phyloP scores from a whole-genome alignment of 352 stramenopile species.

The Phytophthora foliorum region DNA sequence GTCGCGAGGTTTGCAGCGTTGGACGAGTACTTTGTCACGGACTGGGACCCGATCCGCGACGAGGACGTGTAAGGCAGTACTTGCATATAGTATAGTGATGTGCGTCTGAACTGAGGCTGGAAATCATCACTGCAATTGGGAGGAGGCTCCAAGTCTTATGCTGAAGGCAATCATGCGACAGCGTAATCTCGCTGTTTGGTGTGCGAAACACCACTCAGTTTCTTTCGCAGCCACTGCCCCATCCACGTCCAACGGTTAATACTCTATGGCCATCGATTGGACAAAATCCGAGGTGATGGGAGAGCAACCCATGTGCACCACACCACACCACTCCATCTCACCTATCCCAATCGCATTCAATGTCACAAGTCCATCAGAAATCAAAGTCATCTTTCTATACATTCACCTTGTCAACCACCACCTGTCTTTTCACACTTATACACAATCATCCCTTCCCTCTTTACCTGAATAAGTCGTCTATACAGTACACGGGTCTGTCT shows the following conservation, averaged over 20 bases:
- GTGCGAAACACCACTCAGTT: constrained; percentile 19
- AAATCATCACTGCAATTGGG: not conserved
- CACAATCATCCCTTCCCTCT: too few species aligned
- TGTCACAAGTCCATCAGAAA: not conserved
- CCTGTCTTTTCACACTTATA: too few species aligned
- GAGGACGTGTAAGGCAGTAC: constrained; percentile 37
- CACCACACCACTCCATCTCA: not conserved
- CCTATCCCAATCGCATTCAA: not conserved
- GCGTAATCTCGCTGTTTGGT: constrained; percentile 15
- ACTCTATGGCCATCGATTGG: constrained; percentile 19
- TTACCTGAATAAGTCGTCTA: constrained; percentile 1
- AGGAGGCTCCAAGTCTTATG: too few species aligned
- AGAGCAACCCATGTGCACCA: not conserved
- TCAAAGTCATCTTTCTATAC: not conserved
- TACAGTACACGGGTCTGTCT: constrained; percentile 3
- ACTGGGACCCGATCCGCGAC: constrained; percentile 61
- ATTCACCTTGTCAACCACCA: too few species aligned
- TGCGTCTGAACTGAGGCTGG: constrained; percentile 18
- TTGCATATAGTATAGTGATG: not conserved
- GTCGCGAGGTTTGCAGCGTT: constrained; percentile 47
- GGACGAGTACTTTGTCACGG: constrained; percentile 57
- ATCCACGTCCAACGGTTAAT: constrained; percentile 12
- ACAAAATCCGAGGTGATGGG: constrained; percentile 18
- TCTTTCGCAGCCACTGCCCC: constrained; percentile 25
- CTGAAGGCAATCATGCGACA: not conserved